These are phyloP conservation scores for Inga laurina DNA, from an alignment of 306 rosid species.

Conservation along the genomic window DNA sequence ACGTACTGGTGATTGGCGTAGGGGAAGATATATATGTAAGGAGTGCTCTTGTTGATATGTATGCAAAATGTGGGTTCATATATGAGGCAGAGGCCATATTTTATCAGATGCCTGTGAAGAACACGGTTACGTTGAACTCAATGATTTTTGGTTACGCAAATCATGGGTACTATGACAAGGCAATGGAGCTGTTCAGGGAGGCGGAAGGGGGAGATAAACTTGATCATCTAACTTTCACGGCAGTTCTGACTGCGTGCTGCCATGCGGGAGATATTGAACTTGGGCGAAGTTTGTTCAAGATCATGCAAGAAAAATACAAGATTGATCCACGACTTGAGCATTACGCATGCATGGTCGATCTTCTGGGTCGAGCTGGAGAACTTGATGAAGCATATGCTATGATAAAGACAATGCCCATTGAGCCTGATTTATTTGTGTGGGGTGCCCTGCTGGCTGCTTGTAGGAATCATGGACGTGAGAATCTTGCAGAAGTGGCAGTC, in stretches of 20 bases:
- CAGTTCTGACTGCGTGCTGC: slow-evolving; percentile 73
- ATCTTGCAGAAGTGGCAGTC: slow-evolving; percentile 78
- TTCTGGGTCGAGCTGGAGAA: slow-evolving; percentile 74
- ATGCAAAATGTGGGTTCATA: slow-evolving; percentile 88
- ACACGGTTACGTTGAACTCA: slow-evolving; percentile 78
- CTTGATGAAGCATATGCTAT: slow-evolving; percentile 57
- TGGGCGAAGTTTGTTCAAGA: slow-evolving; percentile 59
- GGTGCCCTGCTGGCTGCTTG: slow-evolving; percentile 89
- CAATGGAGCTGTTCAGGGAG: slow-evolving; percentile 71
- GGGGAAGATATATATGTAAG: slow-evolving; percentile 70
- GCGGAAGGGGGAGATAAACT: slow-evolving; percentile 55
- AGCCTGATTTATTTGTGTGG: slow-evolving; percentile 91
- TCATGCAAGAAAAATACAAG: slow-evolving; percentile 65
- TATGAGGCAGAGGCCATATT: slow-evolving; percentile 62
- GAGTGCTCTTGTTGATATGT: slow-evolving; percentile 91
- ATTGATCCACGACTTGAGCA: slow-evolving; percentile 81
- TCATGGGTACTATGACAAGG: slow-evolving; percentile 69
- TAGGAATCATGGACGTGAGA: slow-evolving; percentile 66
- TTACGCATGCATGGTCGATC: slow-evolving; percentile 84
- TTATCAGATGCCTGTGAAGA: slow-evolving; percentile 58
- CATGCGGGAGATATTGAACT: slow-evolving; percentile 72
- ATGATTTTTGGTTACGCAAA: slow-evolving; percentile 88
- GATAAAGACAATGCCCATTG: slow-evolving; percentile 69
- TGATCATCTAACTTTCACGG: slow-evolving; percentile 77
- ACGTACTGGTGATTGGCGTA: slow-evolving; percentile 59